These are phyloP conservation scores for Tulasnella sp. DNA, from an alignment of 768 basidiomycete genomes.

Conservation along the genomic window DNA sequence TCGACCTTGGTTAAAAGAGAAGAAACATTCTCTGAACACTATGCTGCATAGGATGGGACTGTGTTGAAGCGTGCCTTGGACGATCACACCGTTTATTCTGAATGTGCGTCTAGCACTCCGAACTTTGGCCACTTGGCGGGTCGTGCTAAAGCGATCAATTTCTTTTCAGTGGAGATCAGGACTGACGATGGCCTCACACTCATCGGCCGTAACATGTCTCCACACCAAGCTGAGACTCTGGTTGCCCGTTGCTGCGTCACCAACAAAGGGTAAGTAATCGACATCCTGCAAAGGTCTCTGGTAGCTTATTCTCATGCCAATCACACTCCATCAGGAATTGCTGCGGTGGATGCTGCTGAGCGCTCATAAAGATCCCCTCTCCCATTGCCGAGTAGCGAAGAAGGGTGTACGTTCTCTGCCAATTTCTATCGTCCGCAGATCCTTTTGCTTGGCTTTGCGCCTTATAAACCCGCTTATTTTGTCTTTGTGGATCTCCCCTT, in stretches of 20 bases:
- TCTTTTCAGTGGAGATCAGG: not conserved
- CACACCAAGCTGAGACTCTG: conserved; percentile 2
- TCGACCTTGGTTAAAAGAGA: not conserved
- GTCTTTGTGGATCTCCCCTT: not conserved
- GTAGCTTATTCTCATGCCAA: not conserved
- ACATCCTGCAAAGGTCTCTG: not conserved
- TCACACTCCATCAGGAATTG: not conserved
- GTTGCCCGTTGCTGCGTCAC: not conserved
- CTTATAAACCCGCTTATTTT: not conserved
- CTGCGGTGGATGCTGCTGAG: not conserved
- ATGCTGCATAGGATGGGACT: not conserved
- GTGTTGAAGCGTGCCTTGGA: conserved; percentile 1
- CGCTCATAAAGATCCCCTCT: not conserved
- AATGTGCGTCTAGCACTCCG: not conserved
- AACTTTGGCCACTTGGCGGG: not conserved
- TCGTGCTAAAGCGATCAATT: not conserved
- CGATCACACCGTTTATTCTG: conserved; percentile 4
- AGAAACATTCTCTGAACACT: not conserved
- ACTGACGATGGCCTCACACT: not conserved
- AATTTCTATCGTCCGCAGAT: not conserved
- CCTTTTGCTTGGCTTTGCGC: not conserved
- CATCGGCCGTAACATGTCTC: conserved; percentile 12
- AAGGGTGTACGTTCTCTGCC: not conserved
- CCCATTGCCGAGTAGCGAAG: not conserved
- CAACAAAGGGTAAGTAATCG: not conserved